phyloP scores from a whole-genome alignment of 768 basidiomycete genomes.

The Mycena pura region DNA sequence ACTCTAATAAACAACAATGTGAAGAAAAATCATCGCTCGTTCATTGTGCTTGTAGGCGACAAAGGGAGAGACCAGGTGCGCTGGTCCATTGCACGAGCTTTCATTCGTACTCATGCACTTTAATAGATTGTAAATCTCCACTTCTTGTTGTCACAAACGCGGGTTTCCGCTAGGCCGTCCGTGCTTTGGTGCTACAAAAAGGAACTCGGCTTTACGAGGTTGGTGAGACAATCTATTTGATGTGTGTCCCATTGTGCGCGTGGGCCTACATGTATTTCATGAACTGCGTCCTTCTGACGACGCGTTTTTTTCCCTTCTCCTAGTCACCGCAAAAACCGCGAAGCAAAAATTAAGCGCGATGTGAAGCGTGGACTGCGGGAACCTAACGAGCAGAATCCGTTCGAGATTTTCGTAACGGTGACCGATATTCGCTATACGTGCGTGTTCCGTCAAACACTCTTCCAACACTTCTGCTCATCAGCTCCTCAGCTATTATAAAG shows the following conservation, averaged over 20 bases:
- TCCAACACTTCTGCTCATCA: background rate
- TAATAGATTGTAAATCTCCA: slow-evolving; percentile 91
- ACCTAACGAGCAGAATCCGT: slow-evolving; percentile 94
- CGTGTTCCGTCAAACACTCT: slow-evolving; percentile 37
- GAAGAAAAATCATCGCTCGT: slow-evolving; percentile 89
- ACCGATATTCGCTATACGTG: slow-evolving; percentile 98
- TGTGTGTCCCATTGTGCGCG: slow-evolving; percentile 8
- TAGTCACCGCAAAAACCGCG: slow-evolving; percentile 95
- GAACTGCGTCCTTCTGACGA: background rate
- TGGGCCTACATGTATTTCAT: slow-evolving; percentile 18
- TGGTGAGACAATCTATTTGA: slow-evolving; percentile 36
- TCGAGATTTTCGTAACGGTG: slow-evolving; percentile 98
- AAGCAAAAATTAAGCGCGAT: slow-evolving; percentile 95
- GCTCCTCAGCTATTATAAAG: slow-evolving; percentile 87
- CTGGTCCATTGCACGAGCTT: slow-evolving; percentile 9
- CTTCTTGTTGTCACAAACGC: slow-evolving; percentile 90
- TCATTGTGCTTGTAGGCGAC: slow-evolving; percentile 97
- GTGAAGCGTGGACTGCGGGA: slow-evolving; percentile 94
- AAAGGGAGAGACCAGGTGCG: slow-evolving; percentile 88
- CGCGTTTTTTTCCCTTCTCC: background rate
- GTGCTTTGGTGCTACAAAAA: slow-evolving; percentile 99
- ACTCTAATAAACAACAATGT: slow-evolving; percentile 94
- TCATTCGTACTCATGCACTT: background rate
- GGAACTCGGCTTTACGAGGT: slow-evolving; percentile 95
- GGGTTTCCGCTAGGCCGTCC: slow-evolving; percentile 86